These are phyloP conservation scores for Saitozyma sp. DNA, from an alignment of 768 basidiomycete species.

Conservation along the genomic window DNA sequence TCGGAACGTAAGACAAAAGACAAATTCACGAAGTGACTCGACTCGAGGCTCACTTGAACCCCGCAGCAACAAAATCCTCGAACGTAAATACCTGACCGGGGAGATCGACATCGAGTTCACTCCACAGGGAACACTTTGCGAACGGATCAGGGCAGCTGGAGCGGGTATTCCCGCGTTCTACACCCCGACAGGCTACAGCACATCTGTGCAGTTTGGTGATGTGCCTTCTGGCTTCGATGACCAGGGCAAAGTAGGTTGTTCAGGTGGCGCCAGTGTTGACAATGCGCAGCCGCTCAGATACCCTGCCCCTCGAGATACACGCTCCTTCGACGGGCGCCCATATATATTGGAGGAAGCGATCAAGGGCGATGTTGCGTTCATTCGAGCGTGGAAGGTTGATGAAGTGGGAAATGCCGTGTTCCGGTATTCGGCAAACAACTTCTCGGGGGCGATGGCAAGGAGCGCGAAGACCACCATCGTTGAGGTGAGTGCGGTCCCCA, in stretches of 20 bases:
- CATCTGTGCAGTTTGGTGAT: no score
- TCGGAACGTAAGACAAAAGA: no score
- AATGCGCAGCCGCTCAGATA: conserved; percentile 27
- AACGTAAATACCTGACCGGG: conserved; percentile 40
- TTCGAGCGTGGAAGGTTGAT: conserved; percentile 49
- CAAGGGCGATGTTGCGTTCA: conserved; percentile 45
- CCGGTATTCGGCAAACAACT: conserved; percentile 44
- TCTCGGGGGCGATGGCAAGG: conserved; percentile 37
- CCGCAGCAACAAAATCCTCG: conserved; percentile 44
- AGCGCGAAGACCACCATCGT: conserved; percentile 46
- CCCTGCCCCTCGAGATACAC: conserved; percentile 18
- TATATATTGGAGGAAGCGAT: conserved; percentile 46
- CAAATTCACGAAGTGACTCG: no score
- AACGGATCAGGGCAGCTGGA: conserved; percentile 42
- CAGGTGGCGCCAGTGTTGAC: conserved; percentile 48
- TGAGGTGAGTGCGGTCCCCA: no score
- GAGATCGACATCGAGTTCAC: conserved; percentile 38
- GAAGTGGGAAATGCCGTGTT: conserved; percentile 49
- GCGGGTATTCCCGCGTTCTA: conserved; percentile 46
- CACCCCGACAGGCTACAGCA: conserved; percentile 45
- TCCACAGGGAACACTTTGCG: conserved; percentile 47
- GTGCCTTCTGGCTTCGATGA: no score
- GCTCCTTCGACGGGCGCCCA: conserved; percentile 37
- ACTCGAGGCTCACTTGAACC: no score
- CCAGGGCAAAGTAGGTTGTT: conserved; percentile 40